Conservation (phyloP, 352 stramenopile genomes). For the Globisporangium orthogonon region DNA sequence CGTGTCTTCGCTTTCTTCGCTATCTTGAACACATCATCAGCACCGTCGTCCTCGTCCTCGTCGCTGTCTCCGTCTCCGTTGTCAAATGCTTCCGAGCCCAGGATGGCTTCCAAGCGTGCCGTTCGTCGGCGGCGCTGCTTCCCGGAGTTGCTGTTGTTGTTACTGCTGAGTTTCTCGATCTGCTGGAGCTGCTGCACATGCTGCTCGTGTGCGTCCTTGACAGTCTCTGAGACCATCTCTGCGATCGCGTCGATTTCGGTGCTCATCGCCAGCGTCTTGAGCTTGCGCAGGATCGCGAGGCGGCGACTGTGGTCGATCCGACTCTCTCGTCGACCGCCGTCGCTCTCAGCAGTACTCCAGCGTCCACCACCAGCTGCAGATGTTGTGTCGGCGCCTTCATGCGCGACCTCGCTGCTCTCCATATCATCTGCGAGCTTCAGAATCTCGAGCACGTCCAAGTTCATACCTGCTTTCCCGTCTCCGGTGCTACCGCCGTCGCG, state of each 20-base stretch:
- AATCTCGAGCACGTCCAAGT: slow-evolving; percentile 30
- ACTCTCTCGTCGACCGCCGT: slow-evolving; percentile 5
- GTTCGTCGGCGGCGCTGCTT: slow-evolving; percentile 1
- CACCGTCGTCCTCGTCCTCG: slow-evolving; percentile 10
- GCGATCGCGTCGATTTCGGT: slow-evolving; percentile 15
- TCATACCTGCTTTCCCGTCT: slow-evolving; percentile 11
- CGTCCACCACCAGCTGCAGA: no score
- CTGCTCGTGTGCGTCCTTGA: slow-evolving; percentile 20
- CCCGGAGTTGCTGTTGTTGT: neutral
- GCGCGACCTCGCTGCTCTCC: slow-evolving; percentile 18
- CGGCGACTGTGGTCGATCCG: slow-evolving; percentile 12
- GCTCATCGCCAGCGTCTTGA: slow-evolving; percentile 12
- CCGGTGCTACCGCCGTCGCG: slow-evolving; percentile 2
- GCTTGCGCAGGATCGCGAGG: slow-evolving; percentile 13
- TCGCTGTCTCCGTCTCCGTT: slow-evolving; percentile 2
- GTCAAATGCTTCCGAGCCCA: neutral
- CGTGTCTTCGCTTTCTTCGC: slow-evolving; percentile 41
- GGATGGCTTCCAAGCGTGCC: neutral
- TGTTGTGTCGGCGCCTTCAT: neutral
- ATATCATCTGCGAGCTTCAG: slow-evolving; percentile 56
- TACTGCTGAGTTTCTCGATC: slow-evolving; percentile 5
- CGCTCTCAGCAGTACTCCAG: neutral
- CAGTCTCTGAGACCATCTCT: slow-evolving; percentile 15
- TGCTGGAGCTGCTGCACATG: slow-evolving; percentile 17
- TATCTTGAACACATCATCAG: slow-evolving; percentile 28